Percentiles rank a stretch among this genome's conserved stretches.
Conservation (phyloP, 2,329 filamentous ascomycete genomes). For the Aureobasidium leucospermi region DNA sequence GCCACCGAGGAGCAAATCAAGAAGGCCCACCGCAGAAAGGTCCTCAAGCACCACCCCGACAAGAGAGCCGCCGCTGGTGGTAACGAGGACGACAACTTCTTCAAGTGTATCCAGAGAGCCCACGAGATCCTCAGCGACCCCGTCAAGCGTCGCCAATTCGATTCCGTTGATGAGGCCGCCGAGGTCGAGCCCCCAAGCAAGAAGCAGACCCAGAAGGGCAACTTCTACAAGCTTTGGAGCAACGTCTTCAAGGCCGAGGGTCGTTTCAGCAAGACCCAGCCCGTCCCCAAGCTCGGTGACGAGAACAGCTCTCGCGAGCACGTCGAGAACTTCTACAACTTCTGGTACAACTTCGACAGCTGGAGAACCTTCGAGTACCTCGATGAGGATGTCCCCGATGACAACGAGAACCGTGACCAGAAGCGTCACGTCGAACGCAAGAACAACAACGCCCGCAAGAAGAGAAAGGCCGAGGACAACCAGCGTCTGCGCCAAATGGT, state of each 20-base stretch:
- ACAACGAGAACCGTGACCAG: constrained; percentile 98
- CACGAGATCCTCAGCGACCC: constrained; percentile 91
- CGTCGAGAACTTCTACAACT: constrained; percentile 96
- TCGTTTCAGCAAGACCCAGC: constrained; percentile 86
- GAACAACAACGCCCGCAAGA: constrained; percentile 94
- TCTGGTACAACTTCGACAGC: constrained; percentile 99
- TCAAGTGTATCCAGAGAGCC: constrained; percentile 99
- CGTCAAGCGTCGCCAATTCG: constrained; percentile 85
- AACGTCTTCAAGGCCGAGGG: constrained; percentile 84
- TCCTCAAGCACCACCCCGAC: constrained; percentile 96
- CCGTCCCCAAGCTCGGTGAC: constrained; percentile 78
- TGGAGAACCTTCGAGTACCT: constrained; percentile 98
- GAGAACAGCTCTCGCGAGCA: constrained; percentile 80
- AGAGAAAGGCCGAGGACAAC: constrained; percentile 99
- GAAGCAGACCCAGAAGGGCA: constrained; percentile 65
- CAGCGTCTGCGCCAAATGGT: constrained; percentile 82
- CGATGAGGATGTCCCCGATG: constrained; percentile 96
- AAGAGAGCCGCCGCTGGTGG: constrained; percentile 91
- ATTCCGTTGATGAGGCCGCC: constrained; percentile 90
- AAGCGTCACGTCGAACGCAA: constrained; percentile 98
- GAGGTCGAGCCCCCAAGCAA: constrained; percentile 88
- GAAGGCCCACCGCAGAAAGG: constrained; percentile 98
- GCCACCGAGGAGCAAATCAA: constrained; percentile 98
- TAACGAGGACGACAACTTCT: constrained; percentile 93
- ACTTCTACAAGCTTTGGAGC: constrained; percentile 94